Evolutionary conservation across 129 eudicot species (phyloP).

Genomic region (Daucus carota): DH1_v3.0 NC_030381.2:34637501-34638000

Average conservation of each 20-base stretch:
- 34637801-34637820: constrained; percentile 20
- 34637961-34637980: background rate
- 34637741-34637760: constrained; percentile 22
- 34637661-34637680: constrained; percentile 48
- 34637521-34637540: constrained; percentile 64
- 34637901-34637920: constrained; percentile 41
- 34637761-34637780: constrained; percentile 25
- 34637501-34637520: constrained; percentile 57
- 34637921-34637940: constrained; percentile 49
- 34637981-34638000: background rate
- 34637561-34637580: constrained; percentile 13
- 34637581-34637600: constrained; percentile 22
- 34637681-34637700: constrained; percentile 60
- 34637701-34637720: constrained; percentile 13
- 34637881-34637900: constrained; percentile 38
- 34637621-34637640: constrained; percentile 18
- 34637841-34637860: constrained; percentile 33
- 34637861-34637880: constrained; percentile 32
- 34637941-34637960: background rate
- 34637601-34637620: constrained; percentile 20
- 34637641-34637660: constrained; percentile 36
- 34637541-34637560: constrained; percentile 41
- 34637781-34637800: constrained; percentile 22
- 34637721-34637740: constrained; percentile 23
- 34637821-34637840: constrained; percentile 16